A percentile compares a stretch with the other conserved stretches of the same genome.
Evolutionary conservation across 108 stramenopile genomes (phyloP).

Genomic region (Discostella stelligeroides): DNA sequence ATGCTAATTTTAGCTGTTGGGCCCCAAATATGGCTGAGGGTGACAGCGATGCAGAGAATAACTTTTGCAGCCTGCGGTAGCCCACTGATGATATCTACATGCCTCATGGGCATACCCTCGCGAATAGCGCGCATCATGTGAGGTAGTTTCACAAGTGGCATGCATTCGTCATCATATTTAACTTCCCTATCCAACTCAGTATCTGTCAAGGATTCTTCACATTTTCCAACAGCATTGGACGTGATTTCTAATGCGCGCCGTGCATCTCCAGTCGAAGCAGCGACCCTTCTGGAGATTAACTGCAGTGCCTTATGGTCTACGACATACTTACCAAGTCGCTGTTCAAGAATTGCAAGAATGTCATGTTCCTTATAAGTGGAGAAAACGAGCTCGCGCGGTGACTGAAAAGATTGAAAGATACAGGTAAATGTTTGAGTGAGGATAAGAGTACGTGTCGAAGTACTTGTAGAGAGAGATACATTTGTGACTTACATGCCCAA

Average conservation of each 20-base stretch:
- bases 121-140: conserved; percentile 64
- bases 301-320: conserved; percentile 62
- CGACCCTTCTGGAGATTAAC: conserved; percentile 59
- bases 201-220: conserved; percentile 11
- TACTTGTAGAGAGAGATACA: too few species aligned
- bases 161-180: conserved; percentile 10
- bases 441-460: too few species aligned
- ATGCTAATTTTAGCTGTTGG: conserved; percentile 36
- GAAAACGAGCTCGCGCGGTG: conserved; percentile 55
- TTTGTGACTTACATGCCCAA: conserved; percentile 74
- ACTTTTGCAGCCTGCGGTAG: conserved; percentile 58
- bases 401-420: conserved; percentile 12
- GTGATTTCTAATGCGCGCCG: conserved; percentile 61
- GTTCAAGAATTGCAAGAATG: conserved; percentile 50
- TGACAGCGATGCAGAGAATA: conserved; percentile 57
- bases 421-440: too few species aligned
- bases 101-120: conserved; percentile 34
- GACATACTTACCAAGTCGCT: conserved; percentile 60
- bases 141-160: conserved; percentile 58
- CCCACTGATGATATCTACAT: conserved; percentile 50
- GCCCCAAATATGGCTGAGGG: conserved; percentile 35
- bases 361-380: conserved; percentile 57
- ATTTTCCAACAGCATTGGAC: conserved; percentile 40
- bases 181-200: conserved; percentile 12
- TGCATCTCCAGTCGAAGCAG: conserved; percentile 67